A percentile compares a stretch with the other conserved stretches of the same genome.
Evolutionary conservation across 2,329 filamentous ascomycete genomes (phyloP).

Genomic region (Aureobasidium mangrovei): DNA sequence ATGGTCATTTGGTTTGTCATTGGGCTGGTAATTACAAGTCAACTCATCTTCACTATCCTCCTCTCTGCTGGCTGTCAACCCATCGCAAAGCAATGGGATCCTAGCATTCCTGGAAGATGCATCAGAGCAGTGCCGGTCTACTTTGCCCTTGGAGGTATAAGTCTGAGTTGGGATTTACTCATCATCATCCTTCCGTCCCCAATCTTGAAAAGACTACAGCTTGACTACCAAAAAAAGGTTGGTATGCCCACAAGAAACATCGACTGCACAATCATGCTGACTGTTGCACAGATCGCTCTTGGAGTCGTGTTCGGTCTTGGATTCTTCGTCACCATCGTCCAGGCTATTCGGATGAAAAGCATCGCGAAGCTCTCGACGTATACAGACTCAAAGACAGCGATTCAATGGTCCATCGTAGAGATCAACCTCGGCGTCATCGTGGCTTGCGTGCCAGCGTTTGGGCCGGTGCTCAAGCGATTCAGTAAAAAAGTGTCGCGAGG

Average conservation of each 20-base stretch:
- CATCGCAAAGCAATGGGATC: conserved; percentile 1
- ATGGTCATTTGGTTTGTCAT: neutral
- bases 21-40: neutral
- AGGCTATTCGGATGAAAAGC: neutral
- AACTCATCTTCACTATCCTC: neutral
- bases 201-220: neutral
- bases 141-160: neutral
- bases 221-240: conserved; percentile 3
- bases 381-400: neutral
- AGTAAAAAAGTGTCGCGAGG: neutral
- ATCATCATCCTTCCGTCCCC: neutral
- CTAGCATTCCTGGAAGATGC: neutral
- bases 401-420: conserved; percentile 1
- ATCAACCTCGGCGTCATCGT: neutral
- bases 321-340: conserved; percentile 3
- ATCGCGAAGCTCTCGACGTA: neutral
- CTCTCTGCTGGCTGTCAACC: neutral
- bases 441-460: neutral
- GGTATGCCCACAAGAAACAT: neutral
- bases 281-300: neutral
- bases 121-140: neutral
- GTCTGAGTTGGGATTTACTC: conserved; percentile 1
- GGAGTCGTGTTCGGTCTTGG: neutral
- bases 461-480: neutral
- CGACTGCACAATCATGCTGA: no score